These are phyloP conservation scores for Vigna hirtella DNA, from an alignment of 306 rosid species.

Conservation along the genomic window DNA sequence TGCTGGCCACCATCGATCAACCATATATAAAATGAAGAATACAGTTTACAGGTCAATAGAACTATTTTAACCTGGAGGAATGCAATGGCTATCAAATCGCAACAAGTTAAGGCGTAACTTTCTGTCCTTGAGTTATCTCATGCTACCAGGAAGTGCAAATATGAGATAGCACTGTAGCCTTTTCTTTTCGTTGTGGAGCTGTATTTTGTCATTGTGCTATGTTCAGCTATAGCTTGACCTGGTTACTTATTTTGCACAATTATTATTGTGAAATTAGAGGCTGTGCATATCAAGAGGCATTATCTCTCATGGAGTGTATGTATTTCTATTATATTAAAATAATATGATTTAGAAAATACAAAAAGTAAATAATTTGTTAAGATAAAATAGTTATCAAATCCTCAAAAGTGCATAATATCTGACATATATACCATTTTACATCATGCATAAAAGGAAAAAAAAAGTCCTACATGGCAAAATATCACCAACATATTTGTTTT, in stretches of 20 bases:
- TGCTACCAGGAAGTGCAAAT: slow-evolving; percentile 25
- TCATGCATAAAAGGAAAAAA: too few species aligned
- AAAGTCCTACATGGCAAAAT: too few species aligned
- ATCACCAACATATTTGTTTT: too few species aligned
- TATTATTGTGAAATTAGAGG: neutral
- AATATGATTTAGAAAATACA: too few species aligned
- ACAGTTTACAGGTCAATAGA: neutral
- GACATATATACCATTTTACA: too few species aligned
- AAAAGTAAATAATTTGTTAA: too few species aligned
- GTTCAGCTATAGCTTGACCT: slow-evolving; percentile 24
- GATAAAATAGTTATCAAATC: too few species aligned
- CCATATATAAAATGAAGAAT: slow-evolving; percentile 1
- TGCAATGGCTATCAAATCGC: neutral
- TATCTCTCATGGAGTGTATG: neutral
- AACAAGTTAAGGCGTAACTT: neutral
- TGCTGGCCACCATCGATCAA: slow-evolving; percentile 6
- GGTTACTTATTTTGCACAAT: neutral
- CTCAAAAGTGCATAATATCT: too few species aligned
- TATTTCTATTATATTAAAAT: too few species aligned
- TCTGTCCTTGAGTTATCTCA: slow-evolving; percentile 13
- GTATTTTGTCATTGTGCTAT: neutral
- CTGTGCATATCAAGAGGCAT: neutral
- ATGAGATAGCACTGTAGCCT: neutral
- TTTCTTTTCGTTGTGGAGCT: slow-evolving; percentile 15
- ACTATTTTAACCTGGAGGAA: neutral